phyloP scores from a whole-genome alignment of 805 yeast genomes.

The Saturnispora serradocipensis region DNA sequence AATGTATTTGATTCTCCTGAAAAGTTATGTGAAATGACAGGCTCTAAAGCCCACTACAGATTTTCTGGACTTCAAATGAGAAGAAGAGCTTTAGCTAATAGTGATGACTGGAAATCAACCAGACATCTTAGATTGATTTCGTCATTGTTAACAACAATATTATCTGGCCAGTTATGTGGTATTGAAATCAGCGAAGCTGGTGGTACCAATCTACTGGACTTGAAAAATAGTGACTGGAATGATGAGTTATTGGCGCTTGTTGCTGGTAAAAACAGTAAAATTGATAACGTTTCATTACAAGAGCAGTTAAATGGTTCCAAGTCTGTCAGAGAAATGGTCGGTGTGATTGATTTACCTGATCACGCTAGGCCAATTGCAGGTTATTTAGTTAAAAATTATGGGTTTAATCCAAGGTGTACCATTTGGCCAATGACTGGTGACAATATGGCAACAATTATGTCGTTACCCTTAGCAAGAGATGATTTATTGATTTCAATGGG shows the following conservation, averaged over 20 bases:
- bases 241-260: slow-evolving; percentile 46
- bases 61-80: slow-evolving; percentile 91
- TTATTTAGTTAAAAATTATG: slow-evolving; percentile 59
- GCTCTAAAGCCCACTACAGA: slow-evolving; percentile 81
- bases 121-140: slow-evolving; percentile 65
- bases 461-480: slow-evolving; percentile 66
- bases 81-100: slow-evolving; percentile 47
- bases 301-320: slow-evolving; percentile 26
- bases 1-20: slow-evolving; percentile 49
- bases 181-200: slow-evolving; percentile 84
- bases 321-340: slow-evolving; percentile 44
- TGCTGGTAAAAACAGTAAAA: slow-evolving; percentile 38
- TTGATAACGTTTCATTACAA: slow-evolving; percentile 30
- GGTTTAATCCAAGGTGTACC: slow-evolving; percentile 46
- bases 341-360: slow-evolving; percentile 39
- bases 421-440: slow-evolving; percentile 84
- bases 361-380: slow-evolving; percentile 43
- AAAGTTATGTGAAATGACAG: slow-evolving; percentile 57
- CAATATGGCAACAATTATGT: slow-evolving; percentile 77
- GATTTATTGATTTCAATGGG: slow-evolving; percentile 80
- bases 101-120: slow-evolving; percentile 47
- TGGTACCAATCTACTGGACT: slow-evolving; percentile 85
- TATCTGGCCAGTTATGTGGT: slow-evolving; percentile 53
- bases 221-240: slow-evolving; percentile 46
- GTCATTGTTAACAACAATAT: slow-evolving; percentile 62